Evolutionary conservation across 1,284 basidiomycete genomes (phyloP), one percentile per base, ranked within the genome.

Genomic region (Ustilago crameri): DNA sequence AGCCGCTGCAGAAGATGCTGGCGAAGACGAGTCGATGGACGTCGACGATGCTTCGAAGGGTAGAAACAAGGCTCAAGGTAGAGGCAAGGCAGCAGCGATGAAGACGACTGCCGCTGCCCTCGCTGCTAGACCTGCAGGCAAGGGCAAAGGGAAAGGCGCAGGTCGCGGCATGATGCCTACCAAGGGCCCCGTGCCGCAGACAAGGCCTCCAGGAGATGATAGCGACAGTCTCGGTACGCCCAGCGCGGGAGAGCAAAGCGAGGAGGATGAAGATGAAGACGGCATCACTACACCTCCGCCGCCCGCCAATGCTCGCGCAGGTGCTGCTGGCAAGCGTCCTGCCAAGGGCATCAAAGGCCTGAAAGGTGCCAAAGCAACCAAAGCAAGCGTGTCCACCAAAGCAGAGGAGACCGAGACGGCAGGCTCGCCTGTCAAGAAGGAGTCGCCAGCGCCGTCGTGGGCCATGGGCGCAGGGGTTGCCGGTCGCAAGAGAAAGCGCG

Each of bases 391-490:
- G 15, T 56, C 49, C n/a, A 51, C 53, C 24, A 41, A 42, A 41
- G 61, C 48, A 10, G 48, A 32, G 2, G 50, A 62, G 82, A 42
- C 87, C 44, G 56, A 51, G 18, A 82, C 83, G n/a, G 78, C 84
- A 37, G 27, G 46, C 26, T 85, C 85, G 41, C 88, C 87, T 1
- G 47, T 65, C 17, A 91, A 91, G 87, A 91, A 91, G 38, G 89
- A 89, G 42, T 69, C 65, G 82, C 91, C 91, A 8, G 54, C 62
- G 23, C 67, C 74, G 20, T 86, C 55, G 7, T 75, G 72, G 75
- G 64, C 71, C 4, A 55, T 62, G 46, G 71, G 65, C 9, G 74
- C 61, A 34, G 76, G 76, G 2, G 42, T 75, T 40, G 75, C 76
- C 12, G 66, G 72, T 18, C 63, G 78, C 18, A 80, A 80, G 63